phyloP scores from a whole-genome alignment of 768 basidiomycete genomes.

The Suillus spraguei region DNA sequence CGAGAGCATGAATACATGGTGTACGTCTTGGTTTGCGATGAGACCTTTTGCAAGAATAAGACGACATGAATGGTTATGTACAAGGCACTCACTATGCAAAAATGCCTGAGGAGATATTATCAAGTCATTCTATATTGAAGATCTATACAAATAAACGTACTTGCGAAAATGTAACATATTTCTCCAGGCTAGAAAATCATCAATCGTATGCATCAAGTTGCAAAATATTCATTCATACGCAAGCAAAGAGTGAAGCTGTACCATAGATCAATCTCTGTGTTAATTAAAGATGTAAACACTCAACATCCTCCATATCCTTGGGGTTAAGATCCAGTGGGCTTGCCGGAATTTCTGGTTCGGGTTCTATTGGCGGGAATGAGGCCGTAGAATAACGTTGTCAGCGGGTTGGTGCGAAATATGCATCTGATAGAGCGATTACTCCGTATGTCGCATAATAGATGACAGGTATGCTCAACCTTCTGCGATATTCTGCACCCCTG shows the following conservation, averaged over 20 bases:
- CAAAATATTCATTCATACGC: slow-evolving; percentile 41
- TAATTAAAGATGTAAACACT: not conserved
- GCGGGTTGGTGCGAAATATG: slow-evolving; percentile 40
- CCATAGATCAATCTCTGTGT: not conserved
- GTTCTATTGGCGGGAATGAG: slow-evolving; percentile 47
- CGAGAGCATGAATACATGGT: slow-evolving; percentile 30
- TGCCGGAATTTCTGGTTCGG: slow-evolving; percentile 18
- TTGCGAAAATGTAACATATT: slow-evolving; percentile 34
- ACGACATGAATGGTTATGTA: not conserved
- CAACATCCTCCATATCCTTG: slow-evolving; percentile 52
- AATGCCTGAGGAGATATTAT: slow-evolving; percentile 20
- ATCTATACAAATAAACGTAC: slow-evolving; percentile 10
- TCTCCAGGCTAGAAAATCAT: slow-evolving; percentile 45
- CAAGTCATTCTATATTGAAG: not conserved
- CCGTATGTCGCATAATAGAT: not conserved
- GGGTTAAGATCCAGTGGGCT: slow-evolving; percentile 38
- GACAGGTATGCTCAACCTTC: slow-evolving; percentile 40
- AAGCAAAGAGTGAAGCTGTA: slow-evolving; percentile 57
- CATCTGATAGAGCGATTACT: slow-evolving; percentile 39
- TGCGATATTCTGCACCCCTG: slow-evolving; percentile 54
- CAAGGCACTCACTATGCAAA: slow-evolving; percentile 20
- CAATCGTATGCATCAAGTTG: slow-evolving; percentile 17
- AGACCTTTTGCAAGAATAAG: slow-evolving; percentile 20
- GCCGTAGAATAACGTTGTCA: slow-evolving; percentile 47
- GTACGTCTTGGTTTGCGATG: slow-evolving; percentile 23